Evolutionary conservation across 148 eudicot genomes (phyloP).

Genomic region (Chenopodium suecicum): DNA sequence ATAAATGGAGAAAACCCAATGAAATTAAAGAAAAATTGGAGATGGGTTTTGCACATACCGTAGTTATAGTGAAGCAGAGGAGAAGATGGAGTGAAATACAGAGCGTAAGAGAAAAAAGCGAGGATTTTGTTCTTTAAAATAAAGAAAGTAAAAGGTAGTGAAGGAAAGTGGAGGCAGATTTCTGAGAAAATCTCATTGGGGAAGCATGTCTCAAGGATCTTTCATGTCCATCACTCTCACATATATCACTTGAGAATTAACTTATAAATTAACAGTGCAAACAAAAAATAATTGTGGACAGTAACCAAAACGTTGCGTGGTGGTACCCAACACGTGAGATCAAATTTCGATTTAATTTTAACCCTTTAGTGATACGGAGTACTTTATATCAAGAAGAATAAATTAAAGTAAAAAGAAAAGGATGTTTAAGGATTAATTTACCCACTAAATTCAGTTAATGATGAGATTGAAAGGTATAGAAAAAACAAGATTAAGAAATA

Average conservation of each 20-base stretch:
- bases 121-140: neutral
- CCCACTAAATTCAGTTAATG: neutral
- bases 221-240: slow-evolving; percentile 6
- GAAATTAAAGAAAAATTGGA: neutral
- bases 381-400: too few relatives aligned
- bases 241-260: neutral
- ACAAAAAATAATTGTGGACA: too few relatives aligned
- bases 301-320: too few relatives aligned
- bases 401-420: too few relatives aligned
- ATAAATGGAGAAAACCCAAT: neutral
- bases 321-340: too few relatives aligned
- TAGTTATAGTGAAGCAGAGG: slow-evolving; percentile 14
- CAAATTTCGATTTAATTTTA: too few relatives aligned
- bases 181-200: slow-evolving; percentile 15
- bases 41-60: slow-evolving; percentile 25
- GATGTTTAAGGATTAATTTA: too few relatives aligned
- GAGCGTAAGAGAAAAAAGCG: neutral
- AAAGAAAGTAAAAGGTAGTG: neutral
- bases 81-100: slow-evolving; percentile 7
- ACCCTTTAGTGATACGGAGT: too few relatives aligned
- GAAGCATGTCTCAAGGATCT: slow-evolving; percentile 15
- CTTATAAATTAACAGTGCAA: neutral
- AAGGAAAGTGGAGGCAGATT: slow-evolving; percentile 32
- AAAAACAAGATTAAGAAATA: neutral
- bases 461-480: neutral